Evolutionary conservation across 2,329 filamentous ascomycete species (phyloP), one percentile per base, ranked within the genome.

Genomic region (Colletotrichum falcatum): DNA sequence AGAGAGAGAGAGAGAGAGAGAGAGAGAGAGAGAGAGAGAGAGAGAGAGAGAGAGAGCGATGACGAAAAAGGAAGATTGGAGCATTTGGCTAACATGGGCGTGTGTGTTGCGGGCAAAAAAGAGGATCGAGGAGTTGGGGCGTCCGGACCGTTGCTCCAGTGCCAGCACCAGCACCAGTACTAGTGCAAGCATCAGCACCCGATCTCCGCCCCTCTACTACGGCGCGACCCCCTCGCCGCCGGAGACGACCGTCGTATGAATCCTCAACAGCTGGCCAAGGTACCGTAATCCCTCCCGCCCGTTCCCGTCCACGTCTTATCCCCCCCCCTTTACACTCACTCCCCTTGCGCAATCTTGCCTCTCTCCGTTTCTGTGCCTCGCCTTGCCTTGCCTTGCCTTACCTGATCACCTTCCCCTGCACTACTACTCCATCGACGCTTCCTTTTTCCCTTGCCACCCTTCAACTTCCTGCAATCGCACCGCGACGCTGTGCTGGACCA

Each of bases 171-270:
- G 49, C 23, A 58, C 54, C 54, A 44, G 61, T n/a, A 55, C 61
- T 42, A 70, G 49, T 23, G 64, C 67, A 75, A 76, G 75, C 70
- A 74, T 71, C 77, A 75, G 74, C 74, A 77, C 73, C 74, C 75
- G 71, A 71, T 76, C 70, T 64, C 72, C 71, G 72, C 77, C 70
- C 73, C 73, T 72, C 71, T 79, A 65, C 71, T 75, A 70, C 72
- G 72, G 71, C 70, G 76, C 76, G 76, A 78, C 77, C 78, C 79
- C 78, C 79, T 81, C 77, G 73, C 73, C 66, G 75, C 78, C 75
- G 76, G 76, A 77, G 80, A 81, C 78, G 77, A 77, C 76, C 77
- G 75, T 78, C 81, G 78, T 77, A 84, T 84, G 83, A 84, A 83
- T 82, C 79, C 63, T 61, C 71, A 81, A 79, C 81, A 80, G 79